Base-by-base conservation (phyloP, 1,284 basidiomycete species). In the Ceratobasidium sp. region DNA sequence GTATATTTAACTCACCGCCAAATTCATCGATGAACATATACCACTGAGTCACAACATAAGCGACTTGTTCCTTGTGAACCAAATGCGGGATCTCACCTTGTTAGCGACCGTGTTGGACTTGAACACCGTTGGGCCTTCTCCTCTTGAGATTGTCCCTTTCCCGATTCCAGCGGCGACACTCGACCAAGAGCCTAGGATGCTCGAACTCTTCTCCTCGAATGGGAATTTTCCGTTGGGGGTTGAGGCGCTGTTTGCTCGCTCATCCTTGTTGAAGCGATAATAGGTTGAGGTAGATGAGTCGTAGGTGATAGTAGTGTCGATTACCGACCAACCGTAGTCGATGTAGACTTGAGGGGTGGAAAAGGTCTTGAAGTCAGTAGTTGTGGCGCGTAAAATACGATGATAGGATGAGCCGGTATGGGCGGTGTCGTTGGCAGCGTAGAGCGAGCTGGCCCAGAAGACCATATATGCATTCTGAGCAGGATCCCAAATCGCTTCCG, bases 371-470 rank as follows among this genome's bases (percentile, higher is more conserved):
- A 69, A 69, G 21, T 69, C 64, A 3, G 64, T 69, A 5, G 64
- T 69, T 32, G 64, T 69, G 3, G 64, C 50, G 16, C 64, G 64
- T 41, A 69, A 21, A 13, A 69, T 69, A 26, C 64, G 64, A 32
- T 69, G 64, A 26, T 69, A 69, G 26, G 64, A 69, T n/a, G 35
- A 55, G 21, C 64, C 64, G 28, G 64, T 69, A 23, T 69, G 64
- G 9, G 35, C 50, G 21, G 64, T 55, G 47, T 69, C 64, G 30
- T 16, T 57, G 14, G 64, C 50, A 46, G 64, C 64, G 30, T 69
- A 69, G 41, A 69, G 64, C 13, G 64, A 69, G 43, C 64, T 69
- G 2, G 64, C 64, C 64, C 64, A 69, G 41, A 69, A 69, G 38
- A 69, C 64, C 35, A 69, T 57, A 28, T 69, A 69, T 47, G 54